Evolutionary conservation across 176 grass and related monocot species (phyloP).

Genomic region (Zoysia japonica): DNA sequence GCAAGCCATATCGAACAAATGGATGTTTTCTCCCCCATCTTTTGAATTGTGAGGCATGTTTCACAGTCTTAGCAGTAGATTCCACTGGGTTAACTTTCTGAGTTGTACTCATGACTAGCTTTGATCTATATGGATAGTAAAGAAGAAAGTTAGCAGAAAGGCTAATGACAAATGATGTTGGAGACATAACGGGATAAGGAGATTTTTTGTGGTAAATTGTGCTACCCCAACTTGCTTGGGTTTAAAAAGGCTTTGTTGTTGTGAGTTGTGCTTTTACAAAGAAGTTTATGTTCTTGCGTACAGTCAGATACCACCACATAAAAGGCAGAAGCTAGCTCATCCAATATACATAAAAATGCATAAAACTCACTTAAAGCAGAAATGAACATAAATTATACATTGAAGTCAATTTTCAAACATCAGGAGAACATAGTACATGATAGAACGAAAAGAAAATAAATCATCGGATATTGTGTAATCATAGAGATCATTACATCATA

Average conservation of each 20-base stretch:
- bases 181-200: not conserved
- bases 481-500: not conserved
- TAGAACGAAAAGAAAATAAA: not conserved
- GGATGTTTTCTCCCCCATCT: conserved; percentile 70
- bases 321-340: not conserved
- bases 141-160: not conserved
- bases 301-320: not conserved
- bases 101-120: conserved; percentile 37
- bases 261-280: not conserved
- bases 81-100: conserved; percentile 42
- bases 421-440: not conserved
- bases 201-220: not conserved
- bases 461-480: not conserved
- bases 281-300: not conserved
- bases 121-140: not conserved
- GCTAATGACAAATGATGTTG: not conserved
- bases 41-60: conserved; percentile 69
- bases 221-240: too few species aligned
- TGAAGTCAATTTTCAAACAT: not conserved
- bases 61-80: conserved; percentile 42
- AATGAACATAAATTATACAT: not conserved
- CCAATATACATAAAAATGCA: not conserved
- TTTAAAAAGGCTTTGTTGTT: not conserved
- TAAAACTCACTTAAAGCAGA: not conserved
- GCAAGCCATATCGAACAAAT: conserved; percentile 76